Conservation (phyloP, 83 land plant genomes). For the Isoetes engelmannii region DNA sequence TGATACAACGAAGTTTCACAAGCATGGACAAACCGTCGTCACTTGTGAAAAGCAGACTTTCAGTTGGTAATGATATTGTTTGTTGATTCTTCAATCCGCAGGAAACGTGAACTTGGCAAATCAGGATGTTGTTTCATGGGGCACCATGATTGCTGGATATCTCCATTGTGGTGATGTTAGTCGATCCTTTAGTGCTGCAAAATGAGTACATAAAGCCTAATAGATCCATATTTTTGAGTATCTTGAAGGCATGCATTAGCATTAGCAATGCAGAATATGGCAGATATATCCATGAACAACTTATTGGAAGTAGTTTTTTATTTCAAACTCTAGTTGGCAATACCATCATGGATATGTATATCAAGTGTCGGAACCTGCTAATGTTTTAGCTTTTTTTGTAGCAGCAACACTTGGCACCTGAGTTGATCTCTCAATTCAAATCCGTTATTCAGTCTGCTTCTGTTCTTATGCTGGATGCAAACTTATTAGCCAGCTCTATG, state of each 20-base stretch:
- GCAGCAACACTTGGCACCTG: slow-evolving; percentile 67
- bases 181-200: slow-evolving; percentile 28
- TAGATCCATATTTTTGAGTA: slow-evolving; percentile 23
- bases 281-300: slow-evolving; percentile 23
- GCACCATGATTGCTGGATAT: slow-evolving; percentile 36
- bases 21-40: no score
- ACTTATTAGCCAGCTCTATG: slow-evolving; percentile 48
- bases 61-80: no score
- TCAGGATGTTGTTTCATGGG: slow-evolving; percentile 35
- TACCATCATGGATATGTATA: slow-evolving; percentile 3
- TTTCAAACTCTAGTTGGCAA: slow-evolving; percentile 20
- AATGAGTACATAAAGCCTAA: slow-evolving; percentile 26
- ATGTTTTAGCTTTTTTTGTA: slow-evolving; percentile 20
- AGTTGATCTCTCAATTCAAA: slow-evolving; percentile 64
- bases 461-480: slow-evolving; percentile 79
- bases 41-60: no score
- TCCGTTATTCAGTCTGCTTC: slow-evolving; percentile 48
- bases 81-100: no score
- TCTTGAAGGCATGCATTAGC: slow-evolving; percentile 41
- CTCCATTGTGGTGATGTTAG: slow-evolving; percentile 12
- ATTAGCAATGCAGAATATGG: slow-evolving; percentile 29
- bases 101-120: no score
- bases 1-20: no score
- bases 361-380: not conserved
- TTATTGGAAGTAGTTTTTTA: slow-evolving; percentile 21